phyloP scores from a whole-genome alignment of 1,139 yeast genomes.

The Hansenula lynferdii region DNA sequence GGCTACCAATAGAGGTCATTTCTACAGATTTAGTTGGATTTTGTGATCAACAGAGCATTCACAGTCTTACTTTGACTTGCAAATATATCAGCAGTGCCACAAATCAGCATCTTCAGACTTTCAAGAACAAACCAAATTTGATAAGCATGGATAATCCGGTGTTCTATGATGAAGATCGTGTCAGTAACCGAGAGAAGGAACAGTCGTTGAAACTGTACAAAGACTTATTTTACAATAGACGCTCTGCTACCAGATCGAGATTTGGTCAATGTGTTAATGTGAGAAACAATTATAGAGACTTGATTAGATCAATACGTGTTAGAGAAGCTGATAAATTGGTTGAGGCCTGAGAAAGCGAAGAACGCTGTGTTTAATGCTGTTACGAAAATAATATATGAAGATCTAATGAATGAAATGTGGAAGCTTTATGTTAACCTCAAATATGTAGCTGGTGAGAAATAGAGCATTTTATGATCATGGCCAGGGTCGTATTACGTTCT shows the following conservation, averaged over 20 bases:
- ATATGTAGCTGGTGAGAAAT: too few species aligned
- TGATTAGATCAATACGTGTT: too few species aligned
- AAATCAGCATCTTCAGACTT: conserved; percentile 7
- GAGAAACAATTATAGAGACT: background rate
- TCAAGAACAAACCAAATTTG: conserved; percentile 10
- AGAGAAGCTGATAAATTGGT: too few species aligned
- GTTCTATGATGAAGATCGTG: conserved; percentile 13
- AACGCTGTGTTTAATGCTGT: too few species aligned
- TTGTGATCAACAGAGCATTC: conserved; percentile 15
- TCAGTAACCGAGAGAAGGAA: background rate
- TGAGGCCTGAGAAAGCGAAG: too few species aligned
- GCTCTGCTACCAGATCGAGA: background rate
- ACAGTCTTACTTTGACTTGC: conserved; percentile 17
- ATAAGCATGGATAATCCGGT: conserved; percentile 18
- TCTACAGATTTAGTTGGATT: conserved; percentile 13
- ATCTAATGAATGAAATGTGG: too few species aligned
- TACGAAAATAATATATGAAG: too few species aligned
- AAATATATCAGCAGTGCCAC: conserved; percentile 14
- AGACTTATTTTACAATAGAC: background rate
- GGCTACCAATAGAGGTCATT: conserved; percentile 17
- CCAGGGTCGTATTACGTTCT: too few species aligned
- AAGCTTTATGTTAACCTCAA: too few species aligned
- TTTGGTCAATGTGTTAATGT: background rate
- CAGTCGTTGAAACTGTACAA: conserved; percentile 1
- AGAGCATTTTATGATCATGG: too few species aligned